phyloP scores from a whole-genome alignment of 257 asterid species.

The Prunella vulgaris region DNA sequence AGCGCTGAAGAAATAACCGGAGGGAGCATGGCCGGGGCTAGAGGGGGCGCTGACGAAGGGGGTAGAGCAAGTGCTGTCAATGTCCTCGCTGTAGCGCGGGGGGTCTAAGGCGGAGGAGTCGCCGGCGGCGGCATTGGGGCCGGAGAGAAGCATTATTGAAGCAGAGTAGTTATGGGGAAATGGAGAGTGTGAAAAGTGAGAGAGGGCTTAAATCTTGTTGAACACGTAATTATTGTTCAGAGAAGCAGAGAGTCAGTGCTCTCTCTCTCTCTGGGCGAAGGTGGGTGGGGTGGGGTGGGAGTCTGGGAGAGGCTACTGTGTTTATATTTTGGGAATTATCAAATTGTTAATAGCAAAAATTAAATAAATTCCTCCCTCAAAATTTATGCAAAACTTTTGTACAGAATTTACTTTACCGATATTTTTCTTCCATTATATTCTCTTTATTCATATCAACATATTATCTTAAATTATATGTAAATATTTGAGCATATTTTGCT shows the following conservation, averaged over 20 bases:
- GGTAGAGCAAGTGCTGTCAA: constrained; percentile 47
- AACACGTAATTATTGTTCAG: constrained; percentile 38
- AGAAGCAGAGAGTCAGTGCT: constrained; percentile 33
- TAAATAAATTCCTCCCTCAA: no score
- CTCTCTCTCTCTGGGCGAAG: constrained; percentile 1
- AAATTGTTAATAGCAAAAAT: no score
- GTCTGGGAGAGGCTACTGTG: not conserved
- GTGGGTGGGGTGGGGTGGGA: not conserved
- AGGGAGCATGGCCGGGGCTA: constrained; percentile 41
- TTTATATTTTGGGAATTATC: not conserved
- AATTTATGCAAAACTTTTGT: no score
- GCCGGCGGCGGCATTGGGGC: not conserved
- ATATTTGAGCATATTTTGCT: no score
- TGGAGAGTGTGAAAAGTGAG: constrained; percentile 13
- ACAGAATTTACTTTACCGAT: no score
- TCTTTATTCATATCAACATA: no score
- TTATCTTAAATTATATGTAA: no score
- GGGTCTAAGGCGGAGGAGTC: constrained; percentile 27
- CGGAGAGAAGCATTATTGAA: constrained; percentile 28
- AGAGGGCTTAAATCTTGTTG: constrained; percentile 20
- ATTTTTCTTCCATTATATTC: no score
- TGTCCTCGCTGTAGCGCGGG: constrained; percentile 42
- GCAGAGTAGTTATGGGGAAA: constrained; percentile 17
- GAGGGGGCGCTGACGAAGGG: constrained; percentile 56
- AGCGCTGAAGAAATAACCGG: constrained; percentile 59